Percentiles rank a stretch among this genome's conserved stretches.
Evolutionary conservation across 2,329 filamentous ascomycete species (phyloP).

Genomic region (Leptodontidium sp.): DNA sequence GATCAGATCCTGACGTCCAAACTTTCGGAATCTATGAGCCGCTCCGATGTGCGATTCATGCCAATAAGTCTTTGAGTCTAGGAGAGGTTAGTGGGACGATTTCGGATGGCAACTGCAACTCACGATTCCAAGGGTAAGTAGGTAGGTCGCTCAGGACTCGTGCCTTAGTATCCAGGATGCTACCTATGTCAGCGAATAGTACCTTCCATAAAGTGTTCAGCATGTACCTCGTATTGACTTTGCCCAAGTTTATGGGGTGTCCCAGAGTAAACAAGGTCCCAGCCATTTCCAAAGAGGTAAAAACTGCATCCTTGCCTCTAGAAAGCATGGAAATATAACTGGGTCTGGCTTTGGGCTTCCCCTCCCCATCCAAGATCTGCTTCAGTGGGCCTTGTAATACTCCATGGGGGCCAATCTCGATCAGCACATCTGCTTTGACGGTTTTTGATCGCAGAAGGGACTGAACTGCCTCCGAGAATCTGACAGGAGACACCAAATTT

Average conservation of each 20-base stretch:
- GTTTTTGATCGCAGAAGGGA: conserved; percentile 6
- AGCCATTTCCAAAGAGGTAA: conserved; percentile 12
- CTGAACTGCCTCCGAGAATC: conserved; percentile 44
- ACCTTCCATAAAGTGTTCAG: conserved; percentile 36
- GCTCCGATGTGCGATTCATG: conserved; percentile 50
- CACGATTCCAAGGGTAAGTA: conserved; percentile 63
- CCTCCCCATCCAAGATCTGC: conserved; percentile 38
- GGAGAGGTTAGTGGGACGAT: not conserved
- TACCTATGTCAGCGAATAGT: conserved; percentile 49
- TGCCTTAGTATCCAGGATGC: conserved; percentile 14
- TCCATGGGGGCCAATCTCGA: conserved; percentile 44
- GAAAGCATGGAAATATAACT: conserved; percentile 15
- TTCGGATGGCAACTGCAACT: conserved; percentile 46
- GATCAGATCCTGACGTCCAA: conserved; percentile 60
- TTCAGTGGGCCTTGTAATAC: conserved; percentile 46
- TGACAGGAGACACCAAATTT: conserved; percentile 55
- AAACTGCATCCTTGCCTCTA: conserved; percentile 15
- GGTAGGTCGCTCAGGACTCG: conserved; percentile 50
- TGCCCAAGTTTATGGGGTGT: not conserved
- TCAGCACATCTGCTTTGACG: conserved; percentile 31
- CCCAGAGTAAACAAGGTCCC: conserved; percentile 17
- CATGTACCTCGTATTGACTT: conserved; percentile 3
- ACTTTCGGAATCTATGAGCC: conserved; percentile 51
- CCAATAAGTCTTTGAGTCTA: conserved; percentile 51
- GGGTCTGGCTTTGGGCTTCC: conserved; percentile 50